These are phyloP conservation scores for Tubosaeta sp. DNA, from an alignment of 768 basidiomycete genomes.

Conservation along the genomic window DNA sequence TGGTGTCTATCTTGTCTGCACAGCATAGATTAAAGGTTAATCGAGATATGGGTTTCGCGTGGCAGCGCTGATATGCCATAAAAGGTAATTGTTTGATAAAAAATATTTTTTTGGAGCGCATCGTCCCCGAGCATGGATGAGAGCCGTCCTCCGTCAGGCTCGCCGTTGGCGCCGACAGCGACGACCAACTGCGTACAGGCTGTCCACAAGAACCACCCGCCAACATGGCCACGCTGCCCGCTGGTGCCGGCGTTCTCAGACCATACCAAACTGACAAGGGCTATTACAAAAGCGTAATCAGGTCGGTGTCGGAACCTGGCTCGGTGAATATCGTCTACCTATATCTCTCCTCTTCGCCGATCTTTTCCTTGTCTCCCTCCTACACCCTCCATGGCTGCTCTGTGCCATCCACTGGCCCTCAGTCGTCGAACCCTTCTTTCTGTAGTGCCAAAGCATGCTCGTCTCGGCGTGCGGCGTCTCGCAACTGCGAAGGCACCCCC, in stretches of 20 bases:
- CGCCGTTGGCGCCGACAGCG: constrained; percentile 6
- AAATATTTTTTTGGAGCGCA: constrained; percentile 15
- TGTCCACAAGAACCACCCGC: background rate
- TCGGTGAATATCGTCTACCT: constrained; percentile 33
- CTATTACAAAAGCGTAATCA: constrained; percentile 28
- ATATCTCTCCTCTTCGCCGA: constrained; percentile 20
- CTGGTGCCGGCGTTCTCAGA: constrained; percentile 11
- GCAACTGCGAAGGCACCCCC: constrained; percentile 58
- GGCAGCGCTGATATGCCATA: constrained; percentile 13
- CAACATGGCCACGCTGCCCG: background rate
- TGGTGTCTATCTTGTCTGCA: constrained; percentile 2
- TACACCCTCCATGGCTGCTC: constrained; percentile 25
- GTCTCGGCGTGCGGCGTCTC: constrained; percentile 36
- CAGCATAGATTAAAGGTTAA: constrained; percentile 19
- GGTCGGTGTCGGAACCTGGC: constrained; percentile 38
- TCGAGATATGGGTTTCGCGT: constrained; percentile 12
- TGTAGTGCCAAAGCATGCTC: constrained; percentile 14
- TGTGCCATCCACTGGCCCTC: constrained; percentile 25
- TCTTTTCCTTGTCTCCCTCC: constrained; percentile 14
- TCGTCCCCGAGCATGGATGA: constrained; percentile 26
- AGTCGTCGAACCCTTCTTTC: constrained; percentile 17
- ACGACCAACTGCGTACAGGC: background rate
- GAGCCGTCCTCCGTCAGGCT: background rate
- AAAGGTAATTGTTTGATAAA: constrained; percentile 9
- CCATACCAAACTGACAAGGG: constrained; percentile 7